Base-by-base conservation (phyloP, 257 asterid species). In the Misopates orontium region DNA sequence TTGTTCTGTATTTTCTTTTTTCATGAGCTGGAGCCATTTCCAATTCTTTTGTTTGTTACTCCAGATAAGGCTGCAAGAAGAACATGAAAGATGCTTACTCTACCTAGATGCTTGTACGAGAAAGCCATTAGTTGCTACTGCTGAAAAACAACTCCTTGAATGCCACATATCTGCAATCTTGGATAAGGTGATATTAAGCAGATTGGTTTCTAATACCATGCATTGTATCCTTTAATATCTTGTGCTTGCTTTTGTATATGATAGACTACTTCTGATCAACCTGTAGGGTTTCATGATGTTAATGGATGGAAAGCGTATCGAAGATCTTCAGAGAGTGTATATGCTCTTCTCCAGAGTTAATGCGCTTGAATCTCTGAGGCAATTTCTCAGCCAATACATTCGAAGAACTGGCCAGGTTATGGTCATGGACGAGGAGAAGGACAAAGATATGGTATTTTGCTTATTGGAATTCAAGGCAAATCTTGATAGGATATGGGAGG, bases 381-480 rank as follows among this genome's bases (percentile, higher is more conserved):
- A 78, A 64, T 88, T 95, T 31, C 92, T 94, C 59, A 87, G 77
- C 75, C 90, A 83, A 68, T 94, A 90, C 72, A 90, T 90, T 44
- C 88, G 97, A 69, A 83, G 53, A 78, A 88, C 96, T 49, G 99
- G 99, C 42, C 99, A 90, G 73, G 76, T 84, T 67, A 82, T 91
- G 71, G 96, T 94, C 64, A 75, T 87, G 84, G 97, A 94, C 73
- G 99, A 94, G 69, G 99, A 94, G 77, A 94, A 94, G 79, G 99
- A 94, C 81, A 94, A 83, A 79, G 99, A 94, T 64, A 90, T 94
- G 97, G 99, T 94, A 41, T 80, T 89, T 31, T 78, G 85, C 80
- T 79, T 94, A 64, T 75, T 94, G 79, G 99, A 94, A 57, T 86
- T 94, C 75, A 94, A 94, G 81, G 81, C 82, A 41, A 86, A 87